Base-by-base conservation (phyloP, 768 basidiomycete genomes). In the Tulasnella sp. region DNA sequence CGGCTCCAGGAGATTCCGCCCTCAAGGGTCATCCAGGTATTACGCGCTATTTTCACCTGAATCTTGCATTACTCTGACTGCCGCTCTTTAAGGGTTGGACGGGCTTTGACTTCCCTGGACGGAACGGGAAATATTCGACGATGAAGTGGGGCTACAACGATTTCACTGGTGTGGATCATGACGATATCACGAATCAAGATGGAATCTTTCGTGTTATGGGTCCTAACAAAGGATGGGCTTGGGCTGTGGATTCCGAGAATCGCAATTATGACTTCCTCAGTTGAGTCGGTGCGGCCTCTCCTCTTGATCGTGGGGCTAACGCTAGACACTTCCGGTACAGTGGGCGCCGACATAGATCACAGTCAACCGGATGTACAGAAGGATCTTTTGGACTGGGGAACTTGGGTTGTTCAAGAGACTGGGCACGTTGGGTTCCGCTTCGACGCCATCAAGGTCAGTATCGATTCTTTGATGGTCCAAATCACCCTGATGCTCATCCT, bases 341-440 rank as follows among this genome's bases (percentile, higher is more conserved):
- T 81, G 79, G 80, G 80, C 6, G 79, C 80, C 11, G 80, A 81
- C 61, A 81, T 85, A 79, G 84, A 85, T 70, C 83, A 85, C 73
- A 80, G 82, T 23, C 84, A 86, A 77, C 83, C 84, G 2, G 84
- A 85, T 16, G 84, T 84, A 74, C 73, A 79, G 42, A 80, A 82
- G 35, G 84, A 85, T 71, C 77, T 84, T 51, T 82, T 79, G 18
- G 75, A 79, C n/a, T 85, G 84, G 84, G 84, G 85, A 44, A 81
- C 81, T 5, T 86, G 85, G 85, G 80, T 85, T 46, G 57, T 80
- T n/a, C 70, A 80, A 57, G 85, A 85, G 80, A 85, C 84, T n/a
- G 85, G 85, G 11, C 84, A 84, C 9, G 81, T 83, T 40, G 85
- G 85, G 9, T 85, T 85, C 83, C 81, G 86, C 20, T 87, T 87